Percentiles rank a stretch among this genome's conserved stretches.
Conservation (phyloP, 2,329 filamentous ascomycete genomes). For the Biscogniauxia mediterranea region DNA sequence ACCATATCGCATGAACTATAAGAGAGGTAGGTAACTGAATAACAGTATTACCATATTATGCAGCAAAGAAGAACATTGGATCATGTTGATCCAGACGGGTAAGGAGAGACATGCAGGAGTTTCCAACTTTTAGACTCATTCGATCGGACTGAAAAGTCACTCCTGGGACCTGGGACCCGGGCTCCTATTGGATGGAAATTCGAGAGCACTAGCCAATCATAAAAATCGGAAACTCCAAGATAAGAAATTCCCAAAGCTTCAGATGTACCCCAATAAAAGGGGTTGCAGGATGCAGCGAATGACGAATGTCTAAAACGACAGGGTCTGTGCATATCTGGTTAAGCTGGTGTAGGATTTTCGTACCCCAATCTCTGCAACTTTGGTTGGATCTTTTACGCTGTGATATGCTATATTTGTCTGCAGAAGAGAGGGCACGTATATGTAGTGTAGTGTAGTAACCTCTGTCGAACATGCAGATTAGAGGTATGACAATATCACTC, state of each 20-base stretch:
- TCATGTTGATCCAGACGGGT: conserved; percentile 20
- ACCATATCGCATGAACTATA: too few relatives aligned
- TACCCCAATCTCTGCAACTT: conserved; percentile 1
- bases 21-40: neutral
- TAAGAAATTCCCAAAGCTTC: neutral
- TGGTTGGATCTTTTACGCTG: conserved; percentile 18
- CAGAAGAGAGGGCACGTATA: neutral
- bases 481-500: neutral
- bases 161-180: neutral
- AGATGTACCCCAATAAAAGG: conserved; percentile 1
- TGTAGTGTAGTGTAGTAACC: neutral
- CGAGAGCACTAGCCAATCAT: conserved; percentile 23
- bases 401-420: neutral
- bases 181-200: conserved; percentile 21
- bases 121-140: conserved; percentile 8
- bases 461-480: conserved; percentile 1
- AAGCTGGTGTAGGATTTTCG: neutral
- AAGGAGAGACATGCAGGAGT: conserved; percentile 34
- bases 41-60: conserved; percentile 14
- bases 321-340: neutral
- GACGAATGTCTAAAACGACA: neutral
- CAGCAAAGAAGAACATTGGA: conserved; percentile 8
- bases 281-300: conserved; percentile 6
- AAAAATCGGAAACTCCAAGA: conserved; percentile 16
- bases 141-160: conserved; percentile 1